phyloP scores from a whole-genome alignment of 164 flowering plant genomes.

The Liquidambar formosana region DNA sequence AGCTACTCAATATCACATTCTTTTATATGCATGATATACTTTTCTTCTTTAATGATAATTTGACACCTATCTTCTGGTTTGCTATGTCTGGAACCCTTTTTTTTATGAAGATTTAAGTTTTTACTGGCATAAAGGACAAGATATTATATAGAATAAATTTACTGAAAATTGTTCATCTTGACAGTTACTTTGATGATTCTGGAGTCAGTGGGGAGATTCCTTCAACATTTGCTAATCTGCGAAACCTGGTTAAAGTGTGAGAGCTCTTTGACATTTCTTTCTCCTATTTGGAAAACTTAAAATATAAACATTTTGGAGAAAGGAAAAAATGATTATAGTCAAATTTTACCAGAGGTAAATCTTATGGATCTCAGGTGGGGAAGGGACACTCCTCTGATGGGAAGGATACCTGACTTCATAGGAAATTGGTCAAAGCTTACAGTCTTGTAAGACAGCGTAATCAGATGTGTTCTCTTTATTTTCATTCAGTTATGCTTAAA shows the following conservation, averaged over 20 bases:
- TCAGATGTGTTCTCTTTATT: neutral
- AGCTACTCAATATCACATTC: no score
- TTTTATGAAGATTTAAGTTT: neutral
- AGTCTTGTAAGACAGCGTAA: conserved; percentile 36
- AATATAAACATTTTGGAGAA: neutral
- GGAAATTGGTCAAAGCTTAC: conserved; percentile 62
- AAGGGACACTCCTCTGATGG: conserved; percentile 60
- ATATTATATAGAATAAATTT: neutral
- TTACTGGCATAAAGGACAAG: neutral
- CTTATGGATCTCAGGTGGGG: conserved; percentile 54
- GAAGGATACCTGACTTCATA: conserved; percentile 74
- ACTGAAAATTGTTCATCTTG: neutral
- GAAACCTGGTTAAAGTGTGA: conserved; percentile 31
- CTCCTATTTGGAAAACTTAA: neutral
- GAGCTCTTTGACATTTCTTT: conserved; percentile 2
- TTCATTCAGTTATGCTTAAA: neutral
- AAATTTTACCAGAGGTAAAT: neutral
- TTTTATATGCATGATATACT: no score
- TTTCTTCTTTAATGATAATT: no score
- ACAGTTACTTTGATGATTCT: conserved; percentile 51
- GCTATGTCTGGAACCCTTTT: neutral
- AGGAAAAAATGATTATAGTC: neutral
- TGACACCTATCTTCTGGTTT: neutral
- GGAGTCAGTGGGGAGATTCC: conserved; percentile 61
- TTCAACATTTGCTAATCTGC: conserved; percentile 40